Evolutionary conservation across 2,329 filamentous ascomycete genomes (phyloP).

Genomic region (Stemphylium vesicarium): DNA sequence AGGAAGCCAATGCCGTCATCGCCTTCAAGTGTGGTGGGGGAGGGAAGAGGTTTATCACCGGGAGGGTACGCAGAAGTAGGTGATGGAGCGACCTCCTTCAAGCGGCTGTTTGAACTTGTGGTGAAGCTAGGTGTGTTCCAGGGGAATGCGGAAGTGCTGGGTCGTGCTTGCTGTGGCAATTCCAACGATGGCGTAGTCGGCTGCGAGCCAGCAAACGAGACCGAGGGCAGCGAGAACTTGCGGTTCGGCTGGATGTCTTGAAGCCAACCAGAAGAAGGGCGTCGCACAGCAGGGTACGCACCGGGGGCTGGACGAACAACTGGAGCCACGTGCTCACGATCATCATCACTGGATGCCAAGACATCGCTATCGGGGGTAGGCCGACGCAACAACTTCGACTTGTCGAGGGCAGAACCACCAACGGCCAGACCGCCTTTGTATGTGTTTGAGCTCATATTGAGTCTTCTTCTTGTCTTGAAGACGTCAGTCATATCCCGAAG

Average conservation of each 20-base stretch:
- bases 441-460: conserved; percentile 34
- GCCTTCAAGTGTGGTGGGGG: conserved; percentile 47
- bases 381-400: conserved; percentile 73
- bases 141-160: conserved; percentile 52
- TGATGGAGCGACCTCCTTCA: conserved; percentile 44
- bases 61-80: conserved; percentile 39
- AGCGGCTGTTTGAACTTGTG: conserved; percentile 26
- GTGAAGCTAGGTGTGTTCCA: conserved; percentile 51
- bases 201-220: conserved; percentile 78
- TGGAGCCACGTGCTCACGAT: conserved; percentile 65
- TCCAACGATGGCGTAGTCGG: conserved; percentile 80
- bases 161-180: conserved; percentile 50
- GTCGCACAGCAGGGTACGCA: conserved; percentile 33
- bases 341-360: conserved; percentile 92
- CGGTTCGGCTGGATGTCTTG: conserved; percentile 75
- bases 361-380: conserved; percentile 95
- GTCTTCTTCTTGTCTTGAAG: conserved; percentile 1
- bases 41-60: conserved; percentile 31
- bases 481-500: conserved; percentile 11
- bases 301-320: conserved; percentile 28
- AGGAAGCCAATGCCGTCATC: conserved; percentile 56
- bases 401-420: conserved; percentile 60
- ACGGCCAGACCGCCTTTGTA: conserved; percentile 42
- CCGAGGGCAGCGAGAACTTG: conserved; percentile 73
- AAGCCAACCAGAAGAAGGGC: conserved; percentile 66